Base-by-base conservation (phyloP, 2,329 filamentous ascomycete genomes). In the Aspergillus ochraceus region DNA sequence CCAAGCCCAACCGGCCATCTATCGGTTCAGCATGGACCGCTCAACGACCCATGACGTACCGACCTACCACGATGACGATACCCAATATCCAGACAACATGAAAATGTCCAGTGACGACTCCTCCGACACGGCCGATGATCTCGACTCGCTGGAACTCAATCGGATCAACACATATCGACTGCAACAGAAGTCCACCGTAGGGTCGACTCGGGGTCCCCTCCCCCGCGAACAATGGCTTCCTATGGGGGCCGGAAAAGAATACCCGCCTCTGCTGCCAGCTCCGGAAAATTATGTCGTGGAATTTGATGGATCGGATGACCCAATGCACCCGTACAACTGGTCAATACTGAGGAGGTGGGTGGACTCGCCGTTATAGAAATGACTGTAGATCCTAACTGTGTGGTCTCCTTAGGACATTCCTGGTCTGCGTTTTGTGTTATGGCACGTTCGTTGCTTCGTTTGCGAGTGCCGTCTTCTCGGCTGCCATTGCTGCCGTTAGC, bases 401-500 rank as follows among this genome's bases (percentile, higher is more conserved):
- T 12, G 36, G 11, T 26, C 6, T 20, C 8, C 17, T 12, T 42
- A 68, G 68, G 42, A 51, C 66, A 3, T 42, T 54, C 6, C 64
- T 73, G 4, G 71, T 72, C 1, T 54, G 58, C 26, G 60, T 69
- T 1, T 59, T 74, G 5, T 68, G 69, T 14, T 85, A 81, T 55
- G 79, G 80, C 6, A 84, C 83, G 3, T 75, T 86, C 45, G 72
- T 77, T 1, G 75, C 80, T 0, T 80, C 83, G 0, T 85, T 86
- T 60, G 78, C 79, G 0, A 77, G 74, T 9, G 88, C 86, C 72
- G 87, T 91, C 67, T 92, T 90, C 77, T 90, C 88, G 1, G 79
- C 86, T 17, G 87, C 88, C 4, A 89, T 88, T 0, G 61, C 61
- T 4, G 66, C 77, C 6, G 80, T 91, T 8, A 82, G 84, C 12